Evolutionary conservation across 352 stramenopile genomes (phyloP).

Genomic region (Globisporangium okanoganense): DNA sequence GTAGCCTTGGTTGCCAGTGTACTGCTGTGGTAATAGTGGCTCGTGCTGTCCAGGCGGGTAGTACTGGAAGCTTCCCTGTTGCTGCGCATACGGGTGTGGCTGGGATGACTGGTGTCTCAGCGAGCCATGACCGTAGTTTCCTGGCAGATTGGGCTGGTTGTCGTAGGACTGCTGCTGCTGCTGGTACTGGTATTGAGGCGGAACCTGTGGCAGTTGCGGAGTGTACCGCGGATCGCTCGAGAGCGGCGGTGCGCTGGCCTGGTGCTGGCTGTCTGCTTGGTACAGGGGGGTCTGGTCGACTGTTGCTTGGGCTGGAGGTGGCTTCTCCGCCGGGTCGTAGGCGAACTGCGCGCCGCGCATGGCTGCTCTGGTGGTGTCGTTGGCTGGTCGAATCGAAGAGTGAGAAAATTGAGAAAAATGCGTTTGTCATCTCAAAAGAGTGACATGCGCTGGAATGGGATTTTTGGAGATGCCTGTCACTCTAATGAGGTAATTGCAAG

Average conservation of each 20-base stretch:
- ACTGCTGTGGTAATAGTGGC: conserved; percentile 2
- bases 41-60: not conserved
- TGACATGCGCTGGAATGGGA: too few relatives aligned
- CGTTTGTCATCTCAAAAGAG: too few relatives aligned
- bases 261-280: not conserved
- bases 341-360: not conserved
- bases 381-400: not conserved
- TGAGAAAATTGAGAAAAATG: not conserved
- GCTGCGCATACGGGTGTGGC: not conserved
- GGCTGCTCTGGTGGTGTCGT: not conserved
- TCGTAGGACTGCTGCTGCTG: not conserved
- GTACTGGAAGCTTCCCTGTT: conserved; percentile 7
- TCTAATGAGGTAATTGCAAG: not conserved
- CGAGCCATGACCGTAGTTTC: not conserved
- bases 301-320: not conserved
- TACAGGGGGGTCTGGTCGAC: not conserved
- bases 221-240: not conserved
- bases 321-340: conserved; percentile 9
- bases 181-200: not conserved
- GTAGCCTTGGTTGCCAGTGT: not conserved
- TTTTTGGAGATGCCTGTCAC: not conserved
- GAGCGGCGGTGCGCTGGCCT: conserved; percentile 1
- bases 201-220: not conserved
- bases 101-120: conserved; percentile 1
- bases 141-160: not conserved